A percentile compares a stretch with the other conserved stretches of the same genome.
Evolutionary conservation across 1,284 basidiomycete genomes (phyloP).

Genomic region (Ceratorhiza oryzae-sativae): DNA sequence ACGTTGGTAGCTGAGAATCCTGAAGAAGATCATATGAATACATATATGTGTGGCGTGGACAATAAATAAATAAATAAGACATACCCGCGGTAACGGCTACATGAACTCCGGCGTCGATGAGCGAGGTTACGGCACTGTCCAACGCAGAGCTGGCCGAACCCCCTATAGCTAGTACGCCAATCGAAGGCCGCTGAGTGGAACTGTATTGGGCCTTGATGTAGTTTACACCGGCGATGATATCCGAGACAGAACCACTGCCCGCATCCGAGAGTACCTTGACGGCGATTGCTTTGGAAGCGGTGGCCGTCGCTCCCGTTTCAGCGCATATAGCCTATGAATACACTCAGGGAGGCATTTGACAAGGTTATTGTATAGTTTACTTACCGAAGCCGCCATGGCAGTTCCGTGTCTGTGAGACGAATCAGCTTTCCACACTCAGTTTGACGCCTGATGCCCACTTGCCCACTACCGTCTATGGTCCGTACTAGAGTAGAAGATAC

Average conservation of each 20-base stretch:
- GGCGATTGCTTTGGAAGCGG: slow-evolving; percentile 89
- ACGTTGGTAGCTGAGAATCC: slow-evolving; percentile 52
- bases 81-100: slow-evolving; percentile 14
- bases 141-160: slow-evolving; percentile 27
- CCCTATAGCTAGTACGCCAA: slow-evolving; percentile 41
- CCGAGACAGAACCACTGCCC: slow-evolving; percentile 93
- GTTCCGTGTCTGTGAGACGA: slow-evolving; percentile 15
- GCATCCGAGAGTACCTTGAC: slow-evolving; percentile 97
- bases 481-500: no score
- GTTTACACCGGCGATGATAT: slow-evolving; percentile 65
- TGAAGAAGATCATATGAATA: neutral
- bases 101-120: neutral
- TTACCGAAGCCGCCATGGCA: slow-evolving; percentile 17
- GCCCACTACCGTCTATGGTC: slow-evolving; percentile 32
- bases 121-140: slow-evolving; percentile 31
- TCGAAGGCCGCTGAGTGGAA: neutral
- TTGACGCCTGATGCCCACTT: neutral
- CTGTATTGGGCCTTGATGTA: neutral
- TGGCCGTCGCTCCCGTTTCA: slow-evolving; percentile 85
- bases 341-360: no score
- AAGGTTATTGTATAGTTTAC: neutral
- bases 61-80: neutral
- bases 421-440: neutral
- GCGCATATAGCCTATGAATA: slow-evolving; percentile 18
- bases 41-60: neutral